These are phyloP conservation scores for Cystofilobasidium ferigula DNA, from an alignment of 768 basidiomycete species.

Conservation along the genomic window DNA sequence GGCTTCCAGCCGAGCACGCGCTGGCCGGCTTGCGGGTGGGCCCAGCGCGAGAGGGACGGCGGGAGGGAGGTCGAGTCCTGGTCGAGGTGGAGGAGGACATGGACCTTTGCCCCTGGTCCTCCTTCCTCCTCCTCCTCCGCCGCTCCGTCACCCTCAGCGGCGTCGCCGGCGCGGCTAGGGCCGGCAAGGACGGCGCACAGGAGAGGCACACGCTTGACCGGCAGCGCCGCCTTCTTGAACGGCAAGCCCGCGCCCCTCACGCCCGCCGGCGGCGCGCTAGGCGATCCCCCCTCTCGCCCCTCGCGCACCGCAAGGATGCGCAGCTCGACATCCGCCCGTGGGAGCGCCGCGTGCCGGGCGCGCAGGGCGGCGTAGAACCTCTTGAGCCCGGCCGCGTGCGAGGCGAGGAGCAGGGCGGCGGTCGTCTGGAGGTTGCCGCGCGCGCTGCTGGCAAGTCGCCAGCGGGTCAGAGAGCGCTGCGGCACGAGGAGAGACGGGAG, in stretches of 20 bases:
- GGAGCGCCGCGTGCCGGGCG: neutral
- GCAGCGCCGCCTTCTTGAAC: neutral
- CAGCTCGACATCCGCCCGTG: neutral
- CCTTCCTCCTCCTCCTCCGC: too few species aligned
- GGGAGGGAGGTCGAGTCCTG: neutral
- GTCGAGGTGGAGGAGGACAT: neutral
- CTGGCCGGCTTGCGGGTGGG: neutral
- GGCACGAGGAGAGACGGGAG: neutral
- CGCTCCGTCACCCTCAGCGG: too few species aligned
- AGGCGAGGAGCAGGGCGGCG: neutral
- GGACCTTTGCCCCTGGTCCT: neutral
- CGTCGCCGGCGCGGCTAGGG: too few species aligned
- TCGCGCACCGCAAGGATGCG: neutral
- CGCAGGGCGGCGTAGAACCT: neutral
- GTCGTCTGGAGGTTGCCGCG: neutral
- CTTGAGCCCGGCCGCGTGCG: neutral
- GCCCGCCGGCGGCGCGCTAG: neutral
- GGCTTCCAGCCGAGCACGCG: neutral
- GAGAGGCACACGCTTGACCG: neutral
- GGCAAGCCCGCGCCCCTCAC: too few species aligned
- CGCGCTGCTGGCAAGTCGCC: neutral
- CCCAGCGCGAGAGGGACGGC: neutral
- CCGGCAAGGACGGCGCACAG: neutral
- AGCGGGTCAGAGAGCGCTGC: too few species aligned
- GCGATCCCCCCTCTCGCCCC: neutral